These are phyloP conservation scores for Filosporella fistucella DNA, from an alignment of 495 filamentous ascomycete species.

Conservation along the genomic window DNA sequence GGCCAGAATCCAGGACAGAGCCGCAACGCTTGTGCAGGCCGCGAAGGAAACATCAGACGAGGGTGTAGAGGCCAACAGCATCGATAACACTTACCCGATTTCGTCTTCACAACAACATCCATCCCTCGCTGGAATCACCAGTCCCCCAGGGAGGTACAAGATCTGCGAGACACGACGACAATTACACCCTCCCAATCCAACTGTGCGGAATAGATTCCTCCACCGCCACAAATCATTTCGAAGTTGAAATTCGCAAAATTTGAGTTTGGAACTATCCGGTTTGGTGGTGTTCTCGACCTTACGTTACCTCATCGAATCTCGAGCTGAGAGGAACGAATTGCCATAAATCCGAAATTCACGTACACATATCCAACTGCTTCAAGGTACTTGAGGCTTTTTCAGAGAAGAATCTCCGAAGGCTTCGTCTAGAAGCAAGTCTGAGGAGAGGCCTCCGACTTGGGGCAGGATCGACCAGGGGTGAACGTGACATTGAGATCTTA, in stretches of 20 bases:
- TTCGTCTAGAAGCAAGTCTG: background rate
- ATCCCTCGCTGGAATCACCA: background rate
- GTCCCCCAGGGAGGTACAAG: background rate
- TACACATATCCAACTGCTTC: background rate
- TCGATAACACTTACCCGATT: background rate
- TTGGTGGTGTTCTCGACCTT: constrained; percentile 1
- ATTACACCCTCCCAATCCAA: constrained; percentile 1
- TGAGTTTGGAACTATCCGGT: constrained; percentile 9
- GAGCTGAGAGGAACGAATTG: background rate
- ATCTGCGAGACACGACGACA: background rate
- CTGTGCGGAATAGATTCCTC: background rate
- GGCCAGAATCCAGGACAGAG: constrained; percentile 5
- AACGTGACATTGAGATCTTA: constrained; percentile 2
- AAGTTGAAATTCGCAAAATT: constrained; percentile 1
- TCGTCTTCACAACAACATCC: background rate
- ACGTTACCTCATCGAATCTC: constrained; percentile 3
- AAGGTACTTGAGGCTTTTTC: background rate
- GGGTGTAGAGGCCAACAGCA: constrained; percentile 1
- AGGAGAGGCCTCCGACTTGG: constrained; percentile 2
- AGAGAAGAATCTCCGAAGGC: background rate
- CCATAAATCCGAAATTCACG: background rate
- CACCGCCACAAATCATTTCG: constrained; percentile 5
- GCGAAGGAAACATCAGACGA: constrained; percentile 13
- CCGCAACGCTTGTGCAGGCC: constrained; percentile 9
- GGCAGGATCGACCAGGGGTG: constrained; percentile 2